Conservation (phyloP, 768 basidiomycete genomes). For the Lactarius pseudohatsudake region DNA sequence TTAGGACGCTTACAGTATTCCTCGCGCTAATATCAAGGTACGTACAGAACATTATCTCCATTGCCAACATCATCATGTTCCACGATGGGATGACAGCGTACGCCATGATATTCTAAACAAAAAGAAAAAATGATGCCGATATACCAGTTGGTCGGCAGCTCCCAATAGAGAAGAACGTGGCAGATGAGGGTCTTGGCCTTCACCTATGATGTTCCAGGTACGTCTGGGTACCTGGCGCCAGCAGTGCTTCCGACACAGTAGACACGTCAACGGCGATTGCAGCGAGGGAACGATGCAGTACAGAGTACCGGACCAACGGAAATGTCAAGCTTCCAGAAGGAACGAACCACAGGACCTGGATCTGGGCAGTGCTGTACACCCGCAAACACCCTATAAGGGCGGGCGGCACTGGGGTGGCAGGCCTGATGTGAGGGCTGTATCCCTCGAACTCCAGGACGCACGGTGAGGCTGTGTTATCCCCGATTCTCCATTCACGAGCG, state of each 20-base stretch:
- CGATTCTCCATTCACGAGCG: neutral
- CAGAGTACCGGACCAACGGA: neutral
- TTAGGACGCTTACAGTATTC: neutral
- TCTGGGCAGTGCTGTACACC: neutral
- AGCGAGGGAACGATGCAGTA: neutral
- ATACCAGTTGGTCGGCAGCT: neutral
- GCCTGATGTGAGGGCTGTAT: neutral
- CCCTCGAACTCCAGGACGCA: neutral
- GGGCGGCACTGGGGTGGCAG: neutral
- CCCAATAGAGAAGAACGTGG: neutral
- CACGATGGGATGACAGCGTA: neutral
- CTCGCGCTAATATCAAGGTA: neutral
- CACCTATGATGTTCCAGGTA: neutral
- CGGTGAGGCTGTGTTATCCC: neutral
- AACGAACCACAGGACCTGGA: neutral
- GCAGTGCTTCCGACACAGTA: neutral
- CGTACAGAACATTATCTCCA: neutral
- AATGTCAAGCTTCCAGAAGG: neutral
- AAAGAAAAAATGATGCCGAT: neutral
- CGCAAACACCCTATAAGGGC: neutral
- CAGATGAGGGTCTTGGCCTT: neutral
- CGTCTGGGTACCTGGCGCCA: neutral
- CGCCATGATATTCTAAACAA: neutral
- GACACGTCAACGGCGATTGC: neutral
- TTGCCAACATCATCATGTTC: neutral